These are phyloP conservation scores for Stagonosporopsis vannaccii DNA, from an alignment of 2,329 filamentous ascomycete genomes.

Conservation along the genomic window DNA sequence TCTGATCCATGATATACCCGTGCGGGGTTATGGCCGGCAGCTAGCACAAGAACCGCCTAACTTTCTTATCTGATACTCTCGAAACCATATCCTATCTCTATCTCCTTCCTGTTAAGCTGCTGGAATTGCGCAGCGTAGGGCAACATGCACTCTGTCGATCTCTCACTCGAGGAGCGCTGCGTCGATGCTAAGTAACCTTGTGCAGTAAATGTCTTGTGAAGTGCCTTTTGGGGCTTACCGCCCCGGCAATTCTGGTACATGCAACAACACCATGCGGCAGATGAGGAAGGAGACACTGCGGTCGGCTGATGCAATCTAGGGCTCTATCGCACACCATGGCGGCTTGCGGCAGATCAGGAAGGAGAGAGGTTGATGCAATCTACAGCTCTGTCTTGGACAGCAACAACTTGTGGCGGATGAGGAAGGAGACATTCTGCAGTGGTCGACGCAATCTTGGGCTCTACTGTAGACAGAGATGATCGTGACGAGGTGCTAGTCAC, in stretches of 20 bases:
- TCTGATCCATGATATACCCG: conserved; percentile 20
- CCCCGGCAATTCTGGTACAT: conserved; percentile 19
- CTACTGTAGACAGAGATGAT: conserved; percentile 10
- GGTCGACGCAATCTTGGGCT: conserved; percentile 13
- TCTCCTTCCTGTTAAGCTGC: conserved; percentile 33
- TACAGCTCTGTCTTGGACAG: not conserved
- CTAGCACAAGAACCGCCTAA: conserved; percentile 16
- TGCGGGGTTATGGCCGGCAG: conserved; percentile 16
- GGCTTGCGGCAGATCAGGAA: not conserved
- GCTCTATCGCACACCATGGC: not conserved
- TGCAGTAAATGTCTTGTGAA: conserved; percentile 20
- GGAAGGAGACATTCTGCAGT: conserved; percentile 24
- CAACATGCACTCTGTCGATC: conserved; percentile 15
- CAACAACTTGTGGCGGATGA: conserved; percentile 18
- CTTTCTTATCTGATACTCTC: conserved; percentile 17
- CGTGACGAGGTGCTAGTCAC: conserved; percentile 11
- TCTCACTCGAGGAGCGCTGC: conserved; percentile 14
- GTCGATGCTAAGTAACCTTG: conserved; percentile 18
- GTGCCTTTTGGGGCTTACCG: conserved; percentile 26
- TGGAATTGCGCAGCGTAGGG: conserved; percentile 16
- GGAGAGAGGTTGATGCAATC: not conserved
- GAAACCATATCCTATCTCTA: conserved; percentile 18
- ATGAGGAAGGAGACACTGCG: conserved; percentile 28
- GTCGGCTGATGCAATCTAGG: not conserved
- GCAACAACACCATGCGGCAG: conserved; percentile 12